Evolutionary conservation across 495 filamentous ascomycete species (phyloP).

Genomic region (Apiosordaria backusii): DNA sequence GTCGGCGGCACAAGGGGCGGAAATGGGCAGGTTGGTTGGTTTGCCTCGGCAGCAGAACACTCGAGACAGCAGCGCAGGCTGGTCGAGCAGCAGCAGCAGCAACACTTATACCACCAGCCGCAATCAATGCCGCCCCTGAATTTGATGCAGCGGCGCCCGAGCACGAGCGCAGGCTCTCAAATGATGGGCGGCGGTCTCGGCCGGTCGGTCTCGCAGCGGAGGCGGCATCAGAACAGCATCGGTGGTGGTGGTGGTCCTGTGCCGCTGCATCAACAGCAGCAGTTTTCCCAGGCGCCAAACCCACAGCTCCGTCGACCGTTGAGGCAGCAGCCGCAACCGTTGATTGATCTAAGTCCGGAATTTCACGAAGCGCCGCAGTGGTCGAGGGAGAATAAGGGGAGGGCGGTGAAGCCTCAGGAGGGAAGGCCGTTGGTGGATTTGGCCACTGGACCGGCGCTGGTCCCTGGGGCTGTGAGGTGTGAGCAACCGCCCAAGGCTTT

Average conservation of each 20-base stretch:
- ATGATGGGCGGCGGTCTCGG: neutral
- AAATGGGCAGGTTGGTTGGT: slow-evolving; percentile 34
- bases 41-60: slow-evolving; percentile 45
- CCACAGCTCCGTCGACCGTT: neutral
- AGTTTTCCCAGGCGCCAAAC: neutral
- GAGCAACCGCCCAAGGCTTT: slow-evolving; percentile 13
- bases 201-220: neutral
- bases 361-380: slow-evolving; percentile 72
- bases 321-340: slow-evolving; percentile 31
- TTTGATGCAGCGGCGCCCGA: neutral
- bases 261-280: slow-evolving; percentile 36
- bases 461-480: slow-evolving; percentile 4
- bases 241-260: slow-evolving; percentile 16
- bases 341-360: slow-evolving; percentile 72
- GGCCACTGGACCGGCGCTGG: slow-evolving; percentile 24
- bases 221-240: neutral
- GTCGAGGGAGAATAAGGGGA: slow-evolving; percentile 58
- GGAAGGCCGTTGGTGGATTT: slow-evolving; percentile 61
- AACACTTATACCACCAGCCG: neutral
- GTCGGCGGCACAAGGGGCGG: neutral
- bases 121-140: neutral
- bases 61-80: slow-evolving; percentile 31
- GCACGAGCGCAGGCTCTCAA: slow-evolving; percentile 1
- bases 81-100: neutral
- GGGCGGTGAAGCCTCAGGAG: slow-evolving; percentile 59